These are phyloP conservation scores for Hypocreales sp. DNA, from an alignment of 2,329 filamentous ascomycete genomes.

Conservation along the genomic window DNA sequence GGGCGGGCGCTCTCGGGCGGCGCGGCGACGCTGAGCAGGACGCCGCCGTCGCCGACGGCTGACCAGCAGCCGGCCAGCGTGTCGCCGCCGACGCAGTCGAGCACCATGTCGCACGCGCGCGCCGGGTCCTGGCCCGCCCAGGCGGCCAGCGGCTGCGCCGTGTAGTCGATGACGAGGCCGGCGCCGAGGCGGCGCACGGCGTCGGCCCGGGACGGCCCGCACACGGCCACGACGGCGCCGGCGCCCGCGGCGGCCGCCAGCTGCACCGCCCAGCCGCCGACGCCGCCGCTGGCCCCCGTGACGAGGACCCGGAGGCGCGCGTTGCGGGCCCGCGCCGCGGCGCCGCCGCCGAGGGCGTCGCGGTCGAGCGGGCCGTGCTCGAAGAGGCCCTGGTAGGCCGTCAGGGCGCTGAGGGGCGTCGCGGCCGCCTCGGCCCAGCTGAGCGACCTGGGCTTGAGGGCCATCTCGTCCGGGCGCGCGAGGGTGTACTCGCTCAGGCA, in stretches of 20 bases:
- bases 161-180: slow-evolving; percentile 21
- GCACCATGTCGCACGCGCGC: slow-evolving; percentile 16
- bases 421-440: slow-evolving; percentile 19
- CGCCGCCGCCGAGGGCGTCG: slow-evolving; percentile 12
- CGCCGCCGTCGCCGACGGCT: slow-evolving; percentile 17
- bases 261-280: slow-evolving; percentile 24
- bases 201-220: slow-evolving; percentile 12
- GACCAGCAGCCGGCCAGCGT: slow-evolving; percentile 16
- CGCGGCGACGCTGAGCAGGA: slow-evolving; percentile 16
- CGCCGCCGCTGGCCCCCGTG: slow-evolving; percentile 21
- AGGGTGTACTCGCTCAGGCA: slow-evolving; percentile 18
- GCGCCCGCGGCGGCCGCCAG: slow-evolving; percentile 19
- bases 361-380: slow-evolving; percentile 15
- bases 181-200: slow-evolving; percentile 17
- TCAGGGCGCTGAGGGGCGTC: slow-evolving; percentile 22
- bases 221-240: slow-evolving; percentile 18
- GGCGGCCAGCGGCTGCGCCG: slow-evolving; percentile 10
- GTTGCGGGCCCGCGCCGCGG: slow-evolving; percentile 11
- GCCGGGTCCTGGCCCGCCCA: slow-evolving; percentile 14
- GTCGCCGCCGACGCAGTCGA: slow-evolving; percentile 21
- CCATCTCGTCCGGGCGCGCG: slow-evolving; percentile 15
- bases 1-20: slow-evolving; percentile 15
- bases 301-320: slow-evolving; percentile 17
- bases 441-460: slow-evolving; percentile 16
- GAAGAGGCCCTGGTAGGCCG: slow-evolving; percentile 25